These are phyloP conservation scores for Sextonia rubra DNA, from an alignment of 164 flowering plant species.

Conservation along the genomic window DNA sequence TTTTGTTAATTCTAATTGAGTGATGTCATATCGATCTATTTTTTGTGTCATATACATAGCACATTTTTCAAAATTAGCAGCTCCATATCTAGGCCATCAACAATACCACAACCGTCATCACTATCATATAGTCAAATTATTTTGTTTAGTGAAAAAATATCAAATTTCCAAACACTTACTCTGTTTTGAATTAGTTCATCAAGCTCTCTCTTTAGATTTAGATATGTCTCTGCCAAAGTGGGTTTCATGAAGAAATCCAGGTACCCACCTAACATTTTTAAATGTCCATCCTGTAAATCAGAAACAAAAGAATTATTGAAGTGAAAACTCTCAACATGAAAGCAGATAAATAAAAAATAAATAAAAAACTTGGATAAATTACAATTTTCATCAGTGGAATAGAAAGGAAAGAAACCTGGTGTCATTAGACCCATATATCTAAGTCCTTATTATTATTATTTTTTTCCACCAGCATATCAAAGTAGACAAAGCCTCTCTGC, in stretches of 20 bases:
- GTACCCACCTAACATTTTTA: slow-evolving; percentile 88
- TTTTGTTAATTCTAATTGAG: neutral
- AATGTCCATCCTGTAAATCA: slow-evolving; percentile 73
- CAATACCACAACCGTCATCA: neutral
- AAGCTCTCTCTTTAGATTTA: slow-evolving; percentile 56
- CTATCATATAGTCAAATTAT: neutral
- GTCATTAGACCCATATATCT: too few species aligned
- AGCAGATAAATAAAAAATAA: neutral
- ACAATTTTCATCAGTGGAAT: too few species aligned
- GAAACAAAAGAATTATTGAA: neutral
- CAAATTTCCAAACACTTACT: slow-evolving; percentile 28
- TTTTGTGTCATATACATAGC: neutral
- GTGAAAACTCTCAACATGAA: neutral
- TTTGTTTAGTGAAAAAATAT: too few species aligned
- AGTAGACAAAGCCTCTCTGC: too few species aligned
- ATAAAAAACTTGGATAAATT: neutral
- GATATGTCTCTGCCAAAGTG: slow-evolving; percentile 49
- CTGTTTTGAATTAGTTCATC: slow-evolving; percentile 72
- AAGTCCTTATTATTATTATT: too few species aligned
- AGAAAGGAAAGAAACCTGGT: too few species aligned
- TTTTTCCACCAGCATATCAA: too few species aligned
- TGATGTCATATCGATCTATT: neutral
- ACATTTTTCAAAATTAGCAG: neutral
- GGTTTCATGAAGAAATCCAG: slow-evolving; percentile 90
- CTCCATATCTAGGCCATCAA: slow-evolving; percentile 4